These are phyloP conservation scores for Saccharomycopsis capsularis DNA, from an alignment of 805 yeast genomes.

Conservation along the genomic window DNA sequence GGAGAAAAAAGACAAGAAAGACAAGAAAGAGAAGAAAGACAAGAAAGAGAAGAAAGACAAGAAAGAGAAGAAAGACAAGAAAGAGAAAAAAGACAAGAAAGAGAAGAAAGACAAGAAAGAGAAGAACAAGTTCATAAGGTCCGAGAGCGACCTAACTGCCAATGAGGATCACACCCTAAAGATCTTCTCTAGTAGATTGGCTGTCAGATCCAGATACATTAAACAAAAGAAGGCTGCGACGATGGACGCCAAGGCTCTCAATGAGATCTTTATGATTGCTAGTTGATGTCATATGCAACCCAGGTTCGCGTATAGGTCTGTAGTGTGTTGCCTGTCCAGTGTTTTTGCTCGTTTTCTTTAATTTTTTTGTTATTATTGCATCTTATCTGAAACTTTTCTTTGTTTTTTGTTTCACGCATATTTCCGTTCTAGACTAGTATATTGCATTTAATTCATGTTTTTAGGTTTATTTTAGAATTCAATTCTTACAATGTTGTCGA, in stretches of 20 bases:
- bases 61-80: constrained; percentile 25
- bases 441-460: too few species aligned
- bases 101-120: constrained; percentile 27
- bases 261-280: constrained; percentile 87
- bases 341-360: not conserved
- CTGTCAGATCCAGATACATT: constrained; percentile 82
- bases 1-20: constrained; percentile 27
- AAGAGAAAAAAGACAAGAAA: constrained; percentile 25
- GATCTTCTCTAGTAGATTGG: constrained; percentile 46
- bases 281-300: not conserved
- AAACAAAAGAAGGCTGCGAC: constrained; percentile 88
- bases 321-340: not conserved
- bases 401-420: not conserved
- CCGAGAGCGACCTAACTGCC: constrained; percentile 5
- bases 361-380: too few species aligned
- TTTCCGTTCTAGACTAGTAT: not conserved
- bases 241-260: constrained; percentile 79
- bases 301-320: too few species aligned
- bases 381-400: too few species aligned
- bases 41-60: constrained; percentile 27
- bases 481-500: not conserved
- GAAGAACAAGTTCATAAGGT: constrained; percentile 26
- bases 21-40: constrained; percentile 25
- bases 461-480: not conserved
- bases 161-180: constrained; percentile 24